phyloP scores from a whole-genome alignment of 768 basidiomycete species.

The Lentinula guzmanii region DNA sequence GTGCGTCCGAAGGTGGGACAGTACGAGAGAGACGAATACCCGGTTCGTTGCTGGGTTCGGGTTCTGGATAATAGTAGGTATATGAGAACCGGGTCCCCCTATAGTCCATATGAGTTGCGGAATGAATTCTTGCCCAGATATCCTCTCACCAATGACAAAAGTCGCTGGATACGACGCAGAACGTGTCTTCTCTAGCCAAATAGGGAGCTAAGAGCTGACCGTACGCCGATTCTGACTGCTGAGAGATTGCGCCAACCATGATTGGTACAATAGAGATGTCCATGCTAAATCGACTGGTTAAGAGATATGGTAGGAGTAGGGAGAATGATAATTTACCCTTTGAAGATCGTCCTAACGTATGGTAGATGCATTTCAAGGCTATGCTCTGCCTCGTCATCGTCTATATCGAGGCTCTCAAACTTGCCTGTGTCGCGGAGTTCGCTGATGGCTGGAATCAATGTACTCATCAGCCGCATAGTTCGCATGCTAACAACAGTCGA shows the following conservation, averaged over 20 bases:
- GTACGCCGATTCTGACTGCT: conserved; percentile 51
- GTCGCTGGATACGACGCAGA: conserved; percentile 91
- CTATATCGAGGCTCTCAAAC: conserved; percentile 61
- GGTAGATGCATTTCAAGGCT: conserved; percentile 98
- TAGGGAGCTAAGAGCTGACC: conserved; percentile 78
- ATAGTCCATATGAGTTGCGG: background rate
- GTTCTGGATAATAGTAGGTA: conserved; percentile 78
- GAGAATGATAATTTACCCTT: conserved; percentile 42
- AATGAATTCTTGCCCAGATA: background rate
- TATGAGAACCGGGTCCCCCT: conserved; percentile 87
- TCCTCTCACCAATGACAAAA: conserved; percentile 90
- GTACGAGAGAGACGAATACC: conserved; percentile 47
- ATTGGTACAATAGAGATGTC: conserved; percentile 86
- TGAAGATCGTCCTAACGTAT: conserved; percentile 79
- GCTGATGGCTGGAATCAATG: conserved; percentile 45
- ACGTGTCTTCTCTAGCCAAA: conserved; percentile 68
- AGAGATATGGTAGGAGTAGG: background rate
- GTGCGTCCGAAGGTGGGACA: conserved; percentile 29
- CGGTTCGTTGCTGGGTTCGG: conserved; percentile 37
- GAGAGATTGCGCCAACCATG: conserved; percentile 74
- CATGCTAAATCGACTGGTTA: conserved; percentile 30
- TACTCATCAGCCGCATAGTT: background rate
- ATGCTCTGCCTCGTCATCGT: conserved; percentile 89
- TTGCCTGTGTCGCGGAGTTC: conserved; percentile 59
- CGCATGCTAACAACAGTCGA: background rate